A percentile compares a stretch with the other conserved stretches of the same genome.
phyloP scores from a whole-genome alignment of 2,329 filamentous ascomycete genomes.

The Grosmannia huntii region DNA sequence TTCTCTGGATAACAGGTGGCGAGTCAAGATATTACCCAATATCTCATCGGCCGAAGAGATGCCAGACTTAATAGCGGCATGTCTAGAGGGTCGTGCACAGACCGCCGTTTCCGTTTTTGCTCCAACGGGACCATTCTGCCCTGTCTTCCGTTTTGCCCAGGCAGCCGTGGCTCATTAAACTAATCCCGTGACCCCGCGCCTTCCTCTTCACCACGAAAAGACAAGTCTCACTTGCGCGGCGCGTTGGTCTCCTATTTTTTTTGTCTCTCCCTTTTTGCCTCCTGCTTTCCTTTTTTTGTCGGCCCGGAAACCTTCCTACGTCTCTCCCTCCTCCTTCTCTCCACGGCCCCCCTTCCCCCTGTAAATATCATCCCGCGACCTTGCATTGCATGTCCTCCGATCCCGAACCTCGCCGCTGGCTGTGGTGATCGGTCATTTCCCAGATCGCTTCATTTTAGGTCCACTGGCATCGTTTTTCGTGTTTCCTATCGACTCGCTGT shows the following conservation, averaged over 20 bases:
- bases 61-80: no score
- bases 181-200: conserved; percentile 11
- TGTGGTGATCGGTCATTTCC: not conserved
- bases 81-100: no score
- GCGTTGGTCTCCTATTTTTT: conserved; percentile 3
- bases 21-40: no score
- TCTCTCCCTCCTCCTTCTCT: not conserved
- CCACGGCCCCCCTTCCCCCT: not conserved
- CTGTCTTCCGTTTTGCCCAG: not conserved
- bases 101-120: no score
- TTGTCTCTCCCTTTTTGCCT: not conserved
- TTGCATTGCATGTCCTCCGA: not conserved
- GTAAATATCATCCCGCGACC: not conserved
- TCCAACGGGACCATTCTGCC: not conserved
- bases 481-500: no score
- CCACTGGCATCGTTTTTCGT: not conserved
- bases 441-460: not conserved
- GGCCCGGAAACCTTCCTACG: not conserved
- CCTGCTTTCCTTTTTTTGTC: not conserved
- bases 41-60: no score
- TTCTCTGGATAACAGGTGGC: no score
- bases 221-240: conserved; percentile 5
- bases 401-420: not conserved
- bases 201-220: not conserved
- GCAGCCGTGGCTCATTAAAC: not conserved